Percentiles rank a stretch among this genome's conserved stretches.
phyloP scores from a whole-genome alignment of 176 grass and related monocot species.

The Poa annua region DNA sequence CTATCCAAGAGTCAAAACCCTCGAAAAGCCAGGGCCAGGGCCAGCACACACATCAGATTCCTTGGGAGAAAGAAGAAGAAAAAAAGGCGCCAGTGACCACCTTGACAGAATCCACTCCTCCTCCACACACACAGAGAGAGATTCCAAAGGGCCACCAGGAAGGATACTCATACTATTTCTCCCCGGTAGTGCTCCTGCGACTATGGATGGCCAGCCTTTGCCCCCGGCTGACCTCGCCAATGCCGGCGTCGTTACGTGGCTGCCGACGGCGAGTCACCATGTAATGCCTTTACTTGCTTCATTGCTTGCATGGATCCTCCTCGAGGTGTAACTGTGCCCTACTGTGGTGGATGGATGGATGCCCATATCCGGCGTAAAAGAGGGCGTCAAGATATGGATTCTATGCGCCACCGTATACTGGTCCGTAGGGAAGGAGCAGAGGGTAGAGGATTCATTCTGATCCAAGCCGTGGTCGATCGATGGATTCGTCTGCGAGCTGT shows the following conservation, averaged over 20 bases:
- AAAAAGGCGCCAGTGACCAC: conserved; percentile 1
- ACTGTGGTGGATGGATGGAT: background rate
- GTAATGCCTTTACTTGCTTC: background rate
- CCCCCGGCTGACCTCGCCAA: background rate
- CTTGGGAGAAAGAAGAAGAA: background rate
- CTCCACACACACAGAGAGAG: background rate
- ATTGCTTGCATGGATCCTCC: conserved; percentile 16
- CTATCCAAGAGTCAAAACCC: conserved; percentile 40
- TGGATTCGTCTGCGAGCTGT: conserved; percentile 36
- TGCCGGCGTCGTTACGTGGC: conserved; percentile 4
- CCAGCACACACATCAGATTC: conserved; percentile 34
- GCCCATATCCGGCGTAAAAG: conserved; percentile 14
- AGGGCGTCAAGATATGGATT: conserved; percentile 24
- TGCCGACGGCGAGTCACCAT: conserved; percentile 21
- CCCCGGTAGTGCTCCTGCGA: conserved; percentile 49
- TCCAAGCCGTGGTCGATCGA: background rate
- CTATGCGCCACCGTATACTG: background rate
- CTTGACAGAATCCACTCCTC: conserved; percentile 54
- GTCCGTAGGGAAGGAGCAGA: background rate
- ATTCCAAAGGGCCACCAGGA: conserved; percentile 51
- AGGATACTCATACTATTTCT: conserved; percentile 28
- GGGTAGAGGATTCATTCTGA: conserved; percentile 3
- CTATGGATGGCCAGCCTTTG: conserved; percentile 51
- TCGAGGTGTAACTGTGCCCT: background rate
- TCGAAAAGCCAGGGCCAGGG: conserved; percentile 29